Evolutionary conservation across 2,329 filamentous ascomycete species (phyloP), one percentile per base, ranked within the genome.

Genomic region (Exophiala bonariae): DNA sequence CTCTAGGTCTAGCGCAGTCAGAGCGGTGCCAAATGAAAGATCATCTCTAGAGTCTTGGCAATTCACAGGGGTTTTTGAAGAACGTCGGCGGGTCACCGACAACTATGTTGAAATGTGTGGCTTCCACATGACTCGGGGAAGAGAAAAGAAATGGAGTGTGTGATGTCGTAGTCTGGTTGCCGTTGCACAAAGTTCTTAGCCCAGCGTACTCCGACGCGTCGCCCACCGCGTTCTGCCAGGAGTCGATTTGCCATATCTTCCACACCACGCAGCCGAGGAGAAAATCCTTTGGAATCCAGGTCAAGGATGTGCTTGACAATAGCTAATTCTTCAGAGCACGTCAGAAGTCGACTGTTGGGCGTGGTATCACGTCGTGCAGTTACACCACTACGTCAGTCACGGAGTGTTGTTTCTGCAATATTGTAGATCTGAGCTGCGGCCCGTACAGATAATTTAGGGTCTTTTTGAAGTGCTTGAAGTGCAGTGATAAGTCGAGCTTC

Each of bases 261-360:
- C 10, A 62, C 50, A 48, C 32, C 39, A 53, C 42, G 23, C 2
- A 61, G 31, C 35, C 49, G 51, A 33, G 57, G 56, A 45, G 56
- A 51, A 47, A 59, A 61, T 32, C 48, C 48, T 55, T 48, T 54
- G 36, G 47, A 43, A 56, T 59, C 58, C 44, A 61, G 51, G 45
- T 60, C 49, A 33, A 61, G 46, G 23, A 58, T 55, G 49, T 56
- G 38, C 20, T 32, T 7, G 34, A 49, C 31, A 45, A 54, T 51
- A 13, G 30, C 35, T 31, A 14, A 11, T 35, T 54, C 48, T 39
- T 54, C 43, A 4, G 22, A 14, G 11, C 4, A 8, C 11, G 41
- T 44, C 10, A 44, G 18, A n/a, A 16, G 37, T 18, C 28, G 26
- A 16, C 28, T 38, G 16, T 35, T 44, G 14, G 26, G 31, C 8